These are phyloP conservation scores for Pythium rhizo-oryzae DNA, from an alignment of 352 stramenopile species.

Conservation along the genomic window DNA sequence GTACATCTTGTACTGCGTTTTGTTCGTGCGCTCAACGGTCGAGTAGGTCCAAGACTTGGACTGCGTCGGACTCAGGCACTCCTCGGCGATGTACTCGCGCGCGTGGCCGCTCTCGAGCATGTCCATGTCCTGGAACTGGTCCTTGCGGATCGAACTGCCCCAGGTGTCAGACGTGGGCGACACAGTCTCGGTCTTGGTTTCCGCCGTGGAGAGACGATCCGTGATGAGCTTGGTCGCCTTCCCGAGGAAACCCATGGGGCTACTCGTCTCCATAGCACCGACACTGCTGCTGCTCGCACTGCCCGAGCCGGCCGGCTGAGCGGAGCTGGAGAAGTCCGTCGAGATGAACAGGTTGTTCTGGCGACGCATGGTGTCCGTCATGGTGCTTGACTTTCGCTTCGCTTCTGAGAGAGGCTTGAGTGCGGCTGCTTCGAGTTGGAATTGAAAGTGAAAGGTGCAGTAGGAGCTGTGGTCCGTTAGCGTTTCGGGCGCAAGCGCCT, in stretches of 20 bases:
- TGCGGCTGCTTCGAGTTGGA: background rate
- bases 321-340: constrained; percentile 45
- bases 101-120: constrained; percentile 83
- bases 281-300: background rate
- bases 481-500: background rate
- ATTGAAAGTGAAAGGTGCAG: constrained; percentile 1
- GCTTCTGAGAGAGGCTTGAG: background rate
- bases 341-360: constrained; percentile 54
- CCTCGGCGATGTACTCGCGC: constrained; percentile 81
- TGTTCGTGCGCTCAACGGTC: constrained; percentile 79
- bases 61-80: constrained; percentile 77
- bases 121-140: constrained; percentile 86
- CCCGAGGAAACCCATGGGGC: constrained; percentile 48
- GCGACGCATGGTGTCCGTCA: constrained; percentile 56
- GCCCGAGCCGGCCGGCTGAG: background rate
- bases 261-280: constrained; percentile 34
- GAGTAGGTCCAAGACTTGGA: constrained; percentile 84
- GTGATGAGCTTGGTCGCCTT: constrained; percentile 67
- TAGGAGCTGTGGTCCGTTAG: background rate
- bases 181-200: constrained; percentile 32
- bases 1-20: constrained; percentile 89
- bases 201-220: constrained; percentile 27
- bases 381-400: constrained; percentile 20
- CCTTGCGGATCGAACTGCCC: constrained; percentile 64
- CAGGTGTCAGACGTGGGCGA: constrained; percentile 37